Conservation (phyloP, 768 basidiomycete species). For the Scleroderma citrinum region DNA sequence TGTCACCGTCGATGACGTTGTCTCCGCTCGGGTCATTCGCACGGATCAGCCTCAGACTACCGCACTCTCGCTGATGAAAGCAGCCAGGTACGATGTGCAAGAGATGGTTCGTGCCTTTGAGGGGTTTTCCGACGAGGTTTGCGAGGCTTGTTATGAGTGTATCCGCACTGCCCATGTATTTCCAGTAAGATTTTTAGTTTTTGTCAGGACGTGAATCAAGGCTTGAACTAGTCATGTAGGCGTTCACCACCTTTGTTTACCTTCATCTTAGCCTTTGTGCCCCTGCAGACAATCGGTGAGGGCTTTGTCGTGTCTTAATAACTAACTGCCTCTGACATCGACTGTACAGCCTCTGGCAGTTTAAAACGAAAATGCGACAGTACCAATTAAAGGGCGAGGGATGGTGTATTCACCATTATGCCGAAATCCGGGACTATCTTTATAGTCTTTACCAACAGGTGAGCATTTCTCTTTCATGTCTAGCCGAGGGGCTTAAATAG, state of each 20-base stretch:
- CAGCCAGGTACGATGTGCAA: conserved; percentile 17
- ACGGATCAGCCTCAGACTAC: conserved; percentile 18
- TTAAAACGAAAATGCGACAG: conserved; percentile 12
- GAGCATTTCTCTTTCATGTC: not conserved
- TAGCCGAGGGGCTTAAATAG: conserved; percentile 1
- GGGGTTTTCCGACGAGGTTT: conserved; percentile 7
- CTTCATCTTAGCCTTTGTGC: conserved; percentile 22
- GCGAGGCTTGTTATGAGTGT: conserved; percentile 15
- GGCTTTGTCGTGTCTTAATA: too few relatives aligned
- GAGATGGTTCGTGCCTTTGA: conserved; percentile 14
- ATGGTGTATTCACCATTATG: conserved; percentile 23
- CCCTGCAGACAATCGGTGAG: conserved; percentile 12
- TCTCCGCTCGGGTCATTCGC: conserved; percentile 19
- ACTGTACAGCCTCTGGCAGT: conserved; percentile 9
- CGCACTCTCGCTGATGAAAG: conserved; percentile 13
- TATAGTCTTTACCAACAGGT: conserved; percentile 5
- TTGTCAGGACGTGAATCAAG: conserved; percentile 8
- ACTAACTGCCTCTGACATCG: conserved; percentile 2
- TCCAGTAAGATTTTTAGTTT: conserved; percentile 6
- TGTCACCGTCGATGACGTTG: conserved; percentile 20
- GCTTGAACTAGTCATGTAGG: conserved; percentile 5
- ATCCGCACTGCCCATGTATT: conserved; percentile 12
- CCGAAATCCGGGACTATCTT: conserved; percentile 12
- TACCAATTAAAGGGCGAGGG: conserved; percentile 11
- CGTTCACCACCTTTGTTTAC: conserved; percentile 18